Conservation (phyloP, 805 yeast genomes). For the Candida silvicultrix region DNA sequence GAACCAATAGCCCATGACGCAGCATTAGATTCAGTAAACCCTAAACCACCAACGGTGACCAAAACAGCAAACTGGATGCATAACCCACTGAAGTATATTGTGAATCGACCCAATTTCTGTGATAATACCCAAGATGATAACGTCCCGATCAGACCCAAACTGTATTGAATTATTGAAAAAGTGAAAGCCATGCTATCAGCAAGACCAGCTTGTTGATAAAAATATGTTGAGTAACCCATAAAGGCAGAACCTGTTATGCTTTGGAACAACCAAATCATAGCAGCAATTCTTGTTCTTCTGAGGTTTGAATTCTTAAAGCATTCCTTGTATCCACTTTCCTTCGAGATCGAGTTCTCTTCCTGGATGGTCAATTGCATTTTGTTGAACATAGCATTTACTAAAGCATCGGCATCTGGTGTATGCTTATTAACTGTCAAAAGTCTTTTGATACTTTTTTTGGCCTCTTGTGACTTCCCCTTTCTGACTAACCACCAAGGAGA, state of each 20-base stretch:
- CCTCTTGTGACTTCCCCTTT: constrained; percentile 34
- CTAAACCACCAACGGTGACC: constrained; percentile 11
- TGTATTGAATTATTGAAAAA: constrained; percentile 20
- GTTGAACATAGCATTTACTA: constrained; percentile 27
- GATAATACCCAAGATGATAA: constrained; percentile 26
- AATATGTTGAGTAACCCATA: constrained; percentile 40
- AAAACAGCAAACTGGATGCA: constrained; percentile 12
- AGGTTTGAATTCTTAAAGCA: constrained; percentile 38
- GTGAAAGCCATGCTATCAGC: constrained; percentile 26
- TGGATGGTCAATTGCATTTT: constrained; percentile 25
- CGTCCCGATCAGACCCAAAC: constrained; percentile 26
- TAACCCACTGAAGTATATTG: constrained; percentile 23
- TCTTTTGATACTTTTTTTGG: constrained; percentile 28
- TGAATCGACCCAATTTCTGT: constrained; percentile 25
- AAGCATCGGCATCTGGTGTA: constrained; percentile 9
- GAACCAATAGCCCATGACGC: not conserved
- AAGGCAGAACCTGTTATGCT: constrained; percentile 41
- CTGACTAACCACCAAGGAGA: constrained; percentile 53
- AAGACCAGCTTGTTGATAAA: constrained; percentile 43
- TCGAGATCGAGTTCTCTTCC: constrained; percentile 25
- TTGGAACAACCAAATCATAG: constrained; percentile 36
- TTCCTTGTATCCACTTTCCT: constrained; percentile 31
- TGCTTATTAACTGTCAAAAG: constrained; percentile 7
- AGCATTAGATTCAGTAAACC: constrained; percentile 9
- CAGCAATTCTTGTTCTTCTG: constrained; percentile 35